Base-by-base conservation (phyloP, 2,329 filamentous ascomycete genomes). In the Fusarium sp. region DNA sequence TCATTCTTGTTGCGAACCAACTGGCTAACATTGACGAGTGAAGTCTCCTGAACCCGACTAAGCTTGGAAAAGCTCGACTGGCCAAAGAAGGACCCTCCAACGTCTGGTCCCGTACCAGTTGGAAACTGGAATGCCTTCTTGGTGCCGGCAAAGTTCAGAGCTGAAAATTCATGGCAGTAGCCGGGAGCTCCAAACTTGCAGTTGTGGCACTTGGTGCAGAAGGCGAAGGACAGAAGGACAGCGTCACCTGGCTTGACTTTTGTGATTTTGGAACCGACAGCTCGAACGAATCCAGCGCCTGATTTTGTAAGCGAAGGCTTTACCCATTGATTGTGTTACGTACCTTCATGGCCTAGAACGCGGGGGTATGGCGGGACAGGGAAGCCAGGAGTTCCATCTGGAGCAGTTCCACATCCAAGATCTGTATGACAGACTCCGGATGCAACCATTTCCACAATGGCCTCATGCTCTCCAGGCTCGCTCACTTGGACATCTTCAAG, bases 361-460 rank as follows among this genome's bases (percentile, higher is more conserved):
- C 67, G 67, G 2, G 67, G 67, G n/a, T 69, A 69, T 20, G 64
- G 64, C 1, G 64, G 64, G 16, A 67, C 64, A 16, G 67, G 67
- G 22, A 69, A 67, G 6, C 64, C 67, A 9, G 67, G 67, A 24
- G 67, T 63, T 27, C 64, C 67, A 37, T 67, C 67, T 24, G 67
- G 67, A n/a, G 64, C 64, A 20, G 63, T 67, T 39, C 67, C 64
- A 9, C 67, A 69, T 8, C 58, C 64, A 10, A 69, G 58, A 50
- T 69, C 64, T 35, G 67, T 69, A 57, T 69, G 67, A 29, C 67
- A 69, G 24, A 69, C 45, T 22, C 67, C 67, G 7, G 67, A 67
- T 14, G 67, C 58, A 7, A 69, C 58, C 37, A 69, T 67, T 20
- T 69, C 67, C 6, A 69, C 64, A n/a, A 69, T 43, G 14, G 58